phyloP scores from a whole-genome alignment of 73 alveolate genomes.

The Stentor roeselii region DNA sequence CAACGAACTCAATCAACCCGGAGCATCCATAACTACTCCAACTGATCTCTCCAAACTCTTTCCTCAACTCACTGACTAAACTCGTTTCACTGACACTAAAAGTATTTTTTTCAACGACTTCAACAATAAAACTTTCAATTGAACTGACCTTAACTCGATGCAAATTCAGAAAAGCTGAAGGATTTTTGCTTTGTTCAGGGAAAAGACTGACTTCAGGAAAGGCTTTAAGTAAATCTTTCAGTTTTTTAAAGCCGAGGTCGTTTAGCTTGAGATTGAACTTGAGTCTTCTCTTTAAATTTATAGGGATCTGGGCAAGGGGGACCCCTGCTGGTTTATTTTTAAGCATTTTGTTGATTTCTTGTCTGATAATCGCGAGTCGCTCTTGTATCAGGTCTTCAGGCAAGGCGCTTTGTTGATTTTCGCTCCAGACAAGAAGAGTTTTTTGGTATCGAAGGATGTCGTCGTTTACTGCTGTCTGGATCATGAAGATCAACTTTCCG shows the following conservation, averaged over 20 bases:
- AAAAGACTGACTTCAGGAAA: slow-evolving; percentile 42
- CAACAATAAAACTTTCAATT: background rate
- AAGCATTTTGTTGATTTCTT: slow-evolving; percentile 35
- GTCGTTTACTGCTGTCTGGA: slow-evolving; percentile 60
- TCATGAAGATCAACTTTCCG: slow-evolving; percentile 53
- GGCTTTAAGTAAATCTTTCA: slow-evolving; percentile 51
- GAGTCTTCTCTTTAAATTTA: slow-evolving; percentile 36
- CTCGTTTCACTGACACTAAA: background rate
- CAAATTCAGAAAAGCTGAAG: slow-evolving; percentile 33
- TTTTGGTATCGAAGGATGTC: slow-evolving; percentile 59
- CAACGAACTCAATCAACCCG: background rate
- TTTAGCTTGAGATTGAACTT: slow-evolving; percentile 32
- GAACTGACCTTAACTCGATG: background rate
- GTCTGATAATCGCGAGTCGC: slow-evolving; percentile 35
- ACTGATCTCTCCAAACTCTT: background rate
- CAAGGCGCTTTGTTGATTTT: slow-evolving; percentile 34
- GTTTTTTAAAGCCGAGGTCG: slow-evolving; percentile 56
- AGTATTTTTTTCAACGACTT: background rate
- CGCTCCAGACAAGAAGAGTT: slow-evolving; percentile 56
- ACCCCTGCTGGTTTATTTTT: slow-evolving; percentile 49
- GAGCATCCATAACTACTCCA: background rate
- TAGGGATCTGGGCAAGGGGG: slow-evolving; percentile 59
- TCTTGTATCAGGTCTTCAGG: slow-evolving; percentile 29
- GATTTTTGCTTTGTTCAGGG: slow-evolving; percentile 41
- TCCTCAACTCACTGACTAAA: background rate